Evolutionary conservation across 768 basidiomycete species (phyloP), one percentile per base, ranked within the genome.

Genomic region (Trametes villosa): DNA sequence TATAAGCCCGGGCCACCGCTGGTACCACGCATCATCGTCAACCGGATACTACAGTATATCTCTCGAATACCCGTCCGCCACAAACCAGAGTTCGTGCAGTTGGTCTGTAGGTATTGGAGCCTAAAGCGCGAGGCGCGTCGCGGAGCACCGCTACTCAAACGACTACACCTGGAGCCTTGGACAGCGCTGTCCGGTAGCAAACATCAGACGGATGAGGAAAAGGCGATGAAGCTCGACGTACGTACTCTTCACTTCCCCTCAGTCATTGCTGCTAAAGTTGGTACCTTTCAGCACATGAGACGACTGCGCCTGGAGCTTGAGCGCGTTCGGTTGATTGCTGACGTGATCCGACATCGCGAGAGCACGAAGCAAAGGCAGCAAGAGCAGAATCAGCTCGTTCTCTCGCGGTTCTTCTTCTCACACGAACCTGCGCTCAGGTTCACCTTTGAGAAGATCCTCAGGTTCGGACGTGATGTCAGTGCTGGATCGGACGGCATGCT

Each of bases 81-180:
- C 72, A 93, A 91, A 70, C 67, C 75, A 3, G 88, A 91, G 45
- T 92, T 96, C 56, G 75, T 98, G 13, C 82, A 86, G 48, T 74
- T 86, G 68, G 79, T 95, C 31, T 96, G 92, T 68, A 84, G 86
- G 69, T 99, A 98, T 70, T 99, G 97, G 97, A 98, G 97, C 75
- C 73, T 99, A 73, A 98, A 99, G 76, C 80, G 97, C 4, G 96
- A 98, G 71, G 93, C 87, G 1, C 83, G 97, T 62, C 76, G 96
- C 40, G 97, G 97, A 4, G 97, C 97, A 9, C 96, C 97, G 12
- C 74, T 98, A 61, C 74, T 99, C 65, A 98, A 98, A 75, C 72
- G 97, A 53, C 71, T 99, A 58, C 95, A 99, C 76, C 78, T 98
- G 27, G 96, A 99, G 77, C 96, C 97, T 0, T 98, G 97, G 97